Percentiles rank a stretch among this genome's conserved stretches.
These are phyloP conservation scores for Gossypium stocksii DNA, from an alignment of 345 rosid species.

Conservation along the genomic window DNA sequence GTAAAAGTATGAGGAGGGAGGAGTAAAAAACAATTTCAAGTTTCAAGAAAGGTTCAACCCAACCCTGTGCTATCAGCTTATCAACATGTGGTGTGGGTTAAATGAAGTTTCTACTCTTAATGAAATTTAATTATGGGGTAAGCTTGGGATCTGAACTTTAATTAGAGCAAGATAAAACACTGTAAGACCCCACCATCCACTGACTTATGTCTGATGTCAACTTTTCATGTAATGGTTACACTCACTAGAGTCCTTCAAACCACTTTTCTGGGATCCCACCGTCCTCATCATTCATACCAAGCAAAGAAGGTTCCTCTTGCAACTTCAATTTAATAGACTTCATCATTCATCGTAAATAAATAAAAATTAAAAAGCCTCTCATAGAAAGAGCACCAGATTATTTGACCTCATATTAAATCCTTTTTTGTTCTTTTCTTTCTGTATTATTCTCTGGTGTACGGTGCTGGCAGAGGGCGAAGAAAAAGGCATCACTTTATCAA, in stretches of 20 bases:
- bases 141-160: neutral
- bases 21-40: neutral
- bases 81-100: neutral
- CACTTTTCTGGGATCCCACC: neutral
- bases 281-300: neutral
- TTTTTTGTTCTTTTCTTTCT: neutral
- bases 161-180: neutral
- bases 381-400: neutral
- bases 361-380: neutral
- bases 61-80: neutral
- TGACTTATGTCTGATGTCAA: conserved; percentile 7
- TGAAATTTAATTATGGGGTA: neutral
- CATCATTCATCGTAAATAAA: neutral
- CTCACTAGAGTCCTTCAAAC: conserved; percentile 17
- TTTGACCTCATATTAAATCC: neutral
- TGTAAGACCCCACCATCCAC: conserved; percentile 26
- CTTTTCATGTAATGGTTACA: conserved; percentile 21
- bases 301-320: neutral
- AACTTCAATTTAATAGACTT: neutral
- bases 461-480: too few relatives aligned
- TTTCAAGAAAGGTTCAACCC: neutral
- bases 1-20: neutral
- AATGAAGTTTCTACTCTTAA: neutral
- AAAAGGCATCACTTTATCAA: neutral
- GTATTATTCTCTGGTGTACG: neutral